phyloP scores from a whole-genome alignment of 1,139 yeast genomes.

The Nakaseomyces nivariensis region DNA sequence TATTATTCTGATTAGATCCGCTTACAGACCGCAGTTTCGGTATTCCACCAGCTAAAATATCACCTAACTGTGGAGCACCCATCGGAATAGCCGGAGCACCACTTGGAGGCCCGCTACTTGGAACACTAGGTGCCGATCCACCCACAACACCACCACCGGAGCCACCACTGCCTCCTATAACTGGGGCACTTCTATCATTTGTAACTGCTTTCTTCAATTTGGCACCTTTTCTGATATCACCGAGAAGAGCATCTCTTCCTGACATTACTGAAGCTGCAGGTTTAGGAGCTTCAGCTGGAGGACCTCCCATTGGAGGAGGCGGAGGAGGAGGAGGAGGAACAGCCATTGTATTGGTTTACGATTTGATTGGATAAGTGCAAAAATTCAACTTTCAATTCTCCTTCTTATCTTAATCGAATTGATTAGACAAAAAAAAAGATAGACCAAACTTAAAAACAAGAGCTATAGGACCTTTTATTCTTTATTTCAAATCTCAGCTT shows the following conservation, averaged over 20 bases:
- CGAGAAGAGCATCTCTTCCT: slow-evolving; percentile 71
- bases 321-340: slow-evolving; percentile 31
- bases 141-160: slow-evolving; percentile 9
- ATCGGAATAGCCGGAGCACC: slow-evolving; percentile 27
- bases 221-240: slow-evolving; percentile 78
- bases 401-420: too few species aligned
- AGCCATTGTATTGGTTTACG: slow-evolving; percentile 5
- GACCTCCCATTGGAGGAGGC: slow-evolving; percentile 21
- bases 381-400: too few species aligned
- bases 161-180: slow-evolving; percentile 27
- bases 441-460: too few species aligned
- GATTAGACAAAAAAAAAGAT: too few species aligned
- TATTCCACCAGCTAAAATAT: slow-evolving; percentile 76
- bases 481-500: too few species aligned
- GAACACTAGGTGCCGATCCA: slow-evolving; percentile 11
- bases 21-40: slow-evolving; percentile 57
- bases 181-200: slow-evolving; percentile 56
- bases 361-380: too few species aligned
- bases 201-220: slow-evolving; percentile 67
- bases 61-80: slow-evolving; percentile 48
- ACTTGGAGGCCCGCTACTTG: neutral
- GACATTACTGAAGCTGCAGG: slow-evolving; percentile 24
- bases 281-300: slow-evolving; percentile 18
- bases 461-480: too few species aligned
- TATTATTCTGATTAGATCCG: slow-evolving; percentile 7